Conservation (phyloP, 768 basidiomycete species). For the Rhodocollybia butyracea region DNA sequence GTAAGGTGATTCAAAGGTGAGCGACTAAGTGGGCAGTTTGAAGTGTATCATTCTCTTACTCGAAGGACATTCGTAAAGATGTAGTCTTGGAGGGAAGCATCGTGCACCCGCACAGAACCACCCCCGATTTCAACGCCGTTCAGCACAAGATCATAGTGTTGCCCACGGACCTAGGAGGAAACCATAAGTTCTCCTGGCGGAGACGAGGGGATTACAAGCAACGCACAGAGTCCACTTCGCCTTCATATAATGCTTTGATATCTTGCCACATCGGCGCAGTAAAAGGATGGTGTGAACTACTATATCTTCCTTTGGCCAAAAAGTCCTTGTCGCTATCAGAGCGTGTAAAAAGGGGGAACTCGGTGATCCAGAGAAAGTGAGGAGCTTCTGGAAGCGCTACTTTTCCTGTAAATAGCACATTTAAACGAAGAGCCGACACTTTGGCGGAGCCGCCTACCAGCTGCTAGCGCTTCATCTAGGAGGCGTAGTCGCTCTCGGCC, state of each 20-base stretch:
- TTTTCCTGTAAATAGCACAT: slow-evolving; percentile 40
- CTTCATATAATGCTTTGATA: slow-evolving; percentile 69
- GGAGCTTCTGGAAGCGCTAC: slow-evolving; percentile 54
- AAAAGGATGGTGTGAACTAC: slow-evolving; percentile 93
- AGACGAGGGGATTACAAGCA: background rate
- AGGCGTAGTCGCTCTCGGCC: slow-evolving; percentile 69
- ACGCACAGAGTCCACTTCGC: slow-evolving; percentile 56
- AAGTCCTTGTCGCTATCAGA: slow-evolving; percentile 87
- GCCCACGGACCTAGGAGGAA: slow-evolving; percentile 71
- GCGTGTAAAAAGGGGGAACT: slow-evolving; percentile 88
- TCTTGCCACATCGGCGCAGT: slow-evolving; percentile 95
- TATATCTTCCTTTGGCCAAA: slow-evolving; percentile 84
- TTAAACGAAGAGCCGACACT: slow-evolving; percentile 4
- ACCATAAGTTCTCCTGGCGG: background rate
- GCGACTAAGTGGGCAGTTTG: no score
- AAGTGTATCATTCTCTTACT: no score
- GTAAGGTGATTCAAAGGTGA: slow-evolving; percentile 6
- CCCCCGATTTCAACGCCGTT: slow-evolving; percentile 95
- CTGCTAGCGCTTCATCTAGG: slow-evolving; percentile 59
- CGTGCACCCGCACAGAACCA: slow-evolving; percentile 90
- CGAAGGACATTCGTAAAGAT: slow-evolving; percentile 75
- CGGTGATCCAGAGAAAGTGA: slow-evolving; percentile 93
- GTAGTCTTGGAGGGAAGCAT: slow-evolving; percentile 81
- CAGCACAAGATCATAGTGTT: slow-evolving; percentile 94
- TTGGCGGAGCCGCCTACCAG: slow-evolving; percentile 43